Evolutionary conservation across 495 filamentous ascomycete species (phyloP), one percentile per base, ranked within the genome.

Genomic region (Letharia columbiana): DNA sequence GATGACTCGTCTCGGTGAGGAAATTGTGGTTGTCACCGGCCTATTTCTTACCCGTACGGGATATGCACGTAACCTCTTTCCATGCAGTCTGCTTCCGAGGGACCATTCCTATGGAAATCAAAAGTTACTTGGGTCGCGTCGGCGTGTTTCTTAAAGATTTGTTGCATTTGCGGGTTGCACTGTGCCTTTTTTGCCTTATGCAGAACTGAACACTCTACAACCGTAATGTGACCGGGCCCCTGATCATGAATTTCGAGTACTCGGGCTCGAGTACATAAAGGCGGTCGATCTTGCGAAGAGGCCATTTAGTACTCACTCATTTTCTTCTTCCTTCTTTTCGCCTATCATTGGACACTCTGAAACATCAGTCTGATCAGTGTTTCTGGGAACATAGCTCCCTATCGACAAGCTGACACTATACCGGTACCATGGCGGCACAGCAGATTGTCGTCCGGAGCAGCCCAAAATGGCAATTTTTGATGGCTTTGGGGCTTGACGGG

Each of bases 391-490:
- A 33, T 56, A 35, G 31, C 17, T 33, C 31, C 23, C 5, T 35
- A 15, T 56, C 23, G 11, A 52, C n/a, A 52, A 31, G 11, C 23
- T 31, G 13, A 12, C n/a, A 28, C 8, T 2, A 52, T 23, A 31
- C 23, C 23, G 49, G 10, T 13, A 15, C 52, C 33, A 57, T 57
- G 54, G 5, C 54, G 10, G 15, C 31, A 35, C 54, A 39, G 39
- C 54, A 37, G 17, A 37, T 57, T 20, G 54, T 56, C 13, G 60
- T 66, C 9, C 60, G 49, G 44, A 66, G 64, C 45, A 47, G 39
- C n/a, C 49, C 64, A 10, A 66, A 66, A 52, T 66, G 64, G 64
- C 45, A 66, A 4, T 57, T 57, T 33, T 37, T 57, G 18, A 57
- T 57, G 57, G 37, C 15, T 11, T 45, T 66, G 5, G 28, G 37